Conservation (phyloP, 352 stramenopile species). For the Chrysophaeum taylorii region DNA sequence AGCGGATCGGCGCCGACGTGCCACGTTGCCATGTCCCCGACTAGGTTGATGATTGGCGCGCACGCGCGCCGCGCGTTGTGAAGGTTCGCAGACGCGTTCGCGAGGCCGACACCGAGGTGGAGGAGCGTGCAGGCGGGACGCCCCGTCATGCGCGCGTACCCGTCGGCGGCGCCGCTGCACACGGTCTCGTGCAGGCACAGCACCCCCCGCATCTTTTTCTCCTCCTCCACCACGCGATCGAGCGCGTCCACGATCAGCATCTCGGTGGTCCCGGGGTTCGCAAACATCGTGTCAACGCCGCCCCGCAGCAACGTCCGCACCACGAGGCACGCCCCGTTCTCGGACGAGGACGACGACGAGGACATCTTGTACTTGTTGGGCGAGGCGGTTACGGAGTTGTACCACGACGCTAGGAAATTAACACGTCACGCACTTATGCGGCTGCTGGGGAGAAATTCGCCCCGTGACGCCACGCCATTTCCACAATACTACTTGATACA, state of each 20-base stretch:
- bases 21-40: neutral
- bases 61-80: neutral
- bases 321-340: neutral
- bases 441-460: no score
- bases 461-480: no score
- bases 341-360: no score
- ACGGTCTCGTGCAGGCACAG: slow-evolving; percentile 6
- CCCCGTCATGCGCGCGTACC: neutral
- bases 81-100: neutral
- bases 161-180: neutral
- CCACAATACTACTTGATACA: no score
- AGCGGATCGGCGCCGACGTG: neutral
- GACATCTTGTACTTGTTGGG: no score
- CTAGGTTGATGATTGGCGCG: neutral
- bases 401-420: no score
- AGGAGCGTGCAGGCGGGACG: neutral
- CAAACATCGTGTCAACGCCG: neutral
- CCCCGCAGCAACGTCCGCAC: neutral
- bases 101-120: slow-evolving; percentile 5
- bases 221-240: neutral
- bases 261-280: slow-evolving; percentile 6
- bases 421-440: no score
- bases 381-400: no score
- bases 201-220: neutral
- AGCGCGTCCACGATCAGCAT: neutral